These are phyloP conservation scores for Podospora tetraspora DNA, from an alignment of 495 filamentous ascomycete genomes.

Conservation along the genomic window DNA sequence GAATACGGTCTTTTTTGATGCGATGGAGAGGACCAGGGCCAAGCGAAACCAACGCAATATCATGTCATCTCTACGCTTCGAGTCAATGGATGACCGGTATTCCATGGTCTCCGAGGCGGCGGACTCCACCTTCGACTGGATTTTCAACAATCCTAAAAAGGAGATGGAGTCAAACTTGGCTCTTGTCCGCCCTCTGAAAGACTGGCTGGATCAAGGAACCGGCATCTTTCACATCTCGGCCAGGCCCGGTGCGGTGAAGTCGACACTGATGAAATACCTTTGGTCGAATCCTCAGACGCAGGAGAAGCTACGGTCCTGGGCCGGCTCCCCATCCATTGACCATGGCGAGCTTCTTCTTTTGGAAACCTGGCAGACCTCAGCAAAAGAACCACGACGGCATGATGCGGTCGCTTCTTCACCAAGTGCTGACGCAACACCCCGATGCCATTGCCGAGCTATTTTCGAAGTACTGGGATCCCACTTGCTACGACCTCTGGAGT, in stretches of 20 bases:
- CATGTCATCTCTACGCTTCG: not conserved
- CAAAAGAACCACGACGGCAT: not conserved
- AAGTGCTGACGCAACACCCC: not conserved
- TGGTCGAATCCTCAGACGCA: not conserved
- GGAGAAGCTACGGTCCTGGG: not conserved
- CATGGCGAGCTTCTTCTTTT: constrained; percentile 6
- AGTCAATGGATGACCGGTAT: not conserved
- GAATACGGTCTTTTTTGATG: not conserved
- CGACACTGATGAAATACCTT: constrained; percentile 8
- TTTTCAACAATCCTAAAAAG: not conserved
- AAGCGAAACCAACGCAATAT: not conserved
- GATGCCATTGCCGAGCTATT: not conserved
- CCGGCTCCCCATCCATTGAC: not conserved
- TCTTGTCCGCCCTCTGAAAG: not conserved
- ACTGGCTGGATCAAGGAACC: constrained; percentile 2
- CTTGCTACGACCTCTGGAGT: not conserved
- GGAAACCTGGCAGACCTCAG: not conserved
- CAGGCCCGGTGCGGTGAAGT: constrained; percentile 7
- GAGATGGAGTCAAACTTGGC: not conserved
- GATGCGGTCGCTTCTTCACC: not conserved
- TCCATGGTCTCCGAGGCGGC: not conserved
- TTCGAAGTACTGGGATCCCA: not conserved
- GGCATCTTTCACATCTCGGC: constrained; percentile 7
- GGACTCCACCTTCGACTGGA: not conserved
- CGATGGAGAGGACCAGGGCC: not conserved